Percentiles rank a stretch among this genome's conserved stretches.
Evolutionary conservation across 1,284 basidiomycete genomes (phyloP).

Genomic region (Testicularia cyperi): DNA sequence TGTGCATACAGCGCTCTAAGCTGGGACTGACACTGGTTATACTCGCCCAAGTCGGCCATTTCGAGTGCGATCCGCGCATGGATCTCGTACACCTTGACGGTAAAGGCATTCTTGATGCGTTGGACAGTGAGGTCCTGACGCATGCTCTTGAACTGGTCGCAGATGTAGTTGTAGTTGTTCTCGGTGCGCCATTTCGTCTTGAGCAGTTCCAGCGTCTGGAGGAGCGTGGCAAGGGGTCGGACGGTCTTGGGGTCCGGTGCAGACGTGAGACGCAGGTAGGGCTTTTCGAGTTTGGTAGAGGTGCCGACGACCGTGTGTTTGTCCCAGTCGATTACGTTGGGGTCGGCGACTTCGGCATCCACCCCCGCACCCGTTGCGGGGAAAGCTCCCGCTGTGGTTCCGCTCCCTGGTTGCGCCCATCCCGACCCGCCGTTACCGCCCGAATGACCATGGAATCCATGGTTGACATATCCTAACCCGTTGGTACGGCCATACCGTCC

Average conservation of each 20-base stretch:
- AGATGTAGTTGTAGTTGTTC: conserved; percentile 85
- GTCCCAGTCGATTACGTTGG: conserved; percentile 91
- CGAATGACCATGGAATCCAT: no score
- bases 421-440: no score
- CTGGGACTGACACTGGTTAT: conserved; percentile 94
- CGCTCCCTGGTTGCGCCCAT: no score
- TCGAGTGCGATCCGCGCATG: conserved; percentile 96
- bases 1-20: conserved; percentile 87
- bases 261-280: conserved; percentile 92
- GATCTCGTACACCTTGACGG: conserved; percentile 95
- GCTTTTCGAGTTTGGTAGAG: conserved; percentile 84
- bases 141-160: conserved; percentile 96
- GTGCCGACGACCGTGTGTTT: conserved; percentile 91
- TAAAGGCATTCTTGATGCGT: conserved; percentile 98
- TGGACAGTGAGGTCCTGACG: conserved; percentile 99
- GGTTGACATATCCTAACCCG: no score
- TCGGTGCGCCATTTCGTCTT: conserved; percentile 86
- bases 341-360: conserved; percentile 34
- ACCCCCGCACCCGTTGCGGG: conserved; percentile 4
- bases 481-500: no score
- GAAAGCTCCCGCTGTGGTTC: no score
- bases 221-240: conserved; percentile 80
- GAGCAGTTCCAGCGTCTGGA: conserved; percentile 81
- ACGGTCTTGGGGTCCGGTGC: conserved; percentile 94
- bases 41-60: conserved; percentile 96